These are phyloP conservation scores for Beauveria sp. DNA, from an alignment of 2,329 filamentous ascomycete genomes.

Conservation along the genomic window DNA sequence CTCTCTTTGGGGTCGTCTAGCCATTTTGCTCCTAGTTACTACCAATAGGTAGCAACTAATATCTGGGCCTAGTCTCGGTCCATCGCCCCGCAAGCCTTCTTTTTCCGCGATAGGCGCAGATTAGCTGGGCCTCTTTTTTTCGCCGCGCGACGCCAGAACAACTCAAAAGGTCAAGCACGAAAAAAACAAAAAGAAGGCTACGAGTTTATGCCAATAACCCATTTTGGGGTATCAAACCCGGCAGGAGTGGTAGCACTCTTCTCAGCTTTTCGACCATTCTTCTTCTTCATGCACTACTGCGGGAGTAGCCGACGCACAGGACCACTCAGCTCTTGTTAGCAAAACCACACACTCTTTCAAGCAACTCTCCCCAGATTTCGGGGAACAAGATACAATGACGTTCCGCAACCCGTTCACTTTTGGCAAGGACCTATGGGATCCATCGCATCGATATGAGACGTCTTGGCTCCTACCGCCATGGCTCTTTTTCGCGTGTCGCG, in stretches of 20 bases:
- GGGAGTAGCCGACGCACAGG: too few relatives aligned
- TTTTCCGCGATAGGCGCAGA: not conserved
- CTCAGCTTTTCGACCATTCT: too few relatives aligned
- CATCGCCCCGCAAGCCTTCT: not conserved
- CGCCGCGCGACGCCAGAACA: not conserved
- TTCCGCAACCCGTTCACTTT: conserved; percentile 29
- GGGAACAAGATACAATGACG: conserved; percentile 1
- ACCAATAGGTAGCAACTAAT: too few relatives aligned
- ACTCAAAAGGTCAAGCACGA: not conserved
- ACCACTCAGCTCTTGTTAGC: too few relatives aligned
- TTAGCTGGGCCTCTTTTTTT: not conserved
- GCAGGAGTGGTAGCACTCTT: too few relatives aligned
- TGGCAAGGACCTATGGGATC: conserved; percentile 40
- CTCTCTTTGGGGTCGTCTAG: too few relatives aligned
- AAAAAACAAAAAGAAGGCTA: not conserved
- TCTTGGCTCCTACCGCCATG: conserved; percentile 72
- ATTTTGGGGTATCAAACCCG: too few relatives aligned
- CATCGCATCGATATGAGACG: conserved; percentile 63
- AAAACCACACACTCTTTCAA: too few relatives aligned
- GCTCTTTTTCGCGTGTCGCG: conserved; percentile 50
- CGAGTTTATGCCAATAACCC: too few relatives aligned
- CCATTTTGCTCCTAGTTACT: too few relatives aligned
- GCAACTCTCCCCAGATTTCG: not conserved
- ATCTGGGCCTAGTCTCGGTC: too few relatives aligned
- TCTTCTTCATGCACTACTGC: too few relatives aligned